These are phyloP conservation scores for Wickerhamomyces hampshirensis DNA, from an alignment of 805 yeast species.

Conservation along the genomic window DNA sequence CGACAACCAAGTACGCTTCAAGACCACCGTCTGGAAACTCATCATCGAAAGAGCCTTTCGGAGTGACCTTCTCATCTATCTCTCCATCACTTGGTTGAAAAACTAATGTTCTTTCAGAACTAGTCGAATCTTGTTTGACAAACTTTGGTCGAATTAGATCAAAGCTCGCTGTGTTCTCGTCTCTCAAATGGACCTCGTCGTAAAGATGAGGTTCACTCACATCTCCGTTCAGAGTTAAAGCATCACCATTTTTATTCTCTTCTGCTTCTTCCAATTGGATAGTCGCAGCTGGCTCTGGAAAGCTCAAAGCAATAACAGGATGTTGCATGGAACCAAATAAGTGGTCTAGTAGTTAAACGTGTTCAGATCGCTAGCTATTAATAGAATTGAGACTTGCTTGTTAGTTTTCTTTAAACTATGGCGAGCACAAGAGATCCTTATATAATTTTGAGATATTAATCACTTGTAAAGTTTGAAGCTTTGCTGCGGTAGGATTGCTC, in stretches of 20 bases:
- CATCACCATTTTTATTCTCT: neutral
- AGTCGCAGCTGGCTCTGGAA: neutral
- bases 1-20: constrained; percentile 30
- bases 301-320: neutral
- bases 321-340: neutral
- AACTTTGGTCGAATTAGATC: neutral
- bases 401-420: no score
- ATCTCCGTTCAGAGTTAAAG: neutral
- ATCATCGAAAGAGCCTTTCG: constrained; percentile 20
- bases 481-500: neutral
- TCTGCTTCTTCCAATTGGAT: neutral
- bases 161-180: no score
- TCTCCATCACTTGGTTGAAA: constrained; percentile 1
- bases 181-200: no score
- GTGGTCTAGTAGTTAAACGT: no score
- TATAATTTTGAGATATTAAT: no score
- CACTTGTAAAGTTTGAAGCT: no score
- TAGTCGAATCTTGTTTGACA: neutral
- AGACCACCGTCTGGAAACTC: constrained; percentile 46
- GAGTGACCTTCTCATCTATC: neutral
- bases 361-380: no score
- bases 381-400: no score
- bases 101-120: neutral
- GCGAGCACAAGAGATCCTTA: no score
- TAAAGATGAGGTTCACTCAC: no score